Percentiles rank a stretch among this genome's conserved stretches.
phyloP scores from a whole-genome alignment of 257 asterid genomes.

The Asclepias syriaca region DNA sequence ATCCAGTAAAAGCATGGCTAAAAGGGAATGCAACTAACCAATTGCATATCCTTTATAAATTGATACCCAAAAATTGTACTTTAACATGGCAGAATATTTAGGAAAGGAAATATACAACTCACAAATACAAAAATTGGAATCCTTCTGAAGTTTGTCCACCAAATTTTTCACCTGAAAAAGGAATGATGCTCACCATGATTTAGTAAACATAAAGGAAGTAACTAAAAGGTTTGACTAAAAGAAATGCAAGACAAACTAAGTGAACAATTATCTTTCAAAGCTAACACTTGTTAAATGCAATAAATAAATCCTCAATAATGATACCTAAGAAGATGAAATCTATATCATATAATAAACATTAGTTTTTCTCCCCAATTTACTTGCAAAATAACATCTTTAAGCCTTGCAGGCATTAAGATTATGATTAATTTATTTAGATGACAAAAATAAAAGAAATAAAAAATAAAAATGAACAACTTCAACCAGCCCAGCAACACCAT shows the following conservation, averaged over 20 bases:
- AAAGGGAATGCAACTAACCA: neutral
- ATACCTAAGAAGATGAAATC: neutral
- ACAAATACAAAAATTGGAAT: conserved; percentile 70
- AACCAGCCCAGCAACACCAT: conserved; percentile 5
- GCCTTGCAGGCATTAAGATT: neutral
- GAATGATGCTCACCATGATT: neutral
- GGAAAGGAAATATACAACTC: conserved; percentile 27
- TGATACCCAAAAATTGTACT: neutral
- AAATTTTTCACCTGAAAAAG: conserved; percentile 70
- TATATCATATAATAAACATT: neutral
- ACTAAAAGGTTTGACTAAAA: neutral
- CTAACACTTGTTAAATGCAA: neutral
- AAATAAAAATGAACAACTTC: neutral
- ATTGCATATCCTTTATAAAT: neutral
- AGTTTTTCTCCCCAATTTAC: neutral
- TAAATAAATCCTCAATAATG: neutral
- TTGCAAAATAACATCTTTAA: neutral
- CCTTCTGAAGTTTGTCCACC: conserved; percentile 58
- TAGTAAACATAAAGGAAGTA: neutral
- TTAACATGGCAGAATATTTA: neutral
- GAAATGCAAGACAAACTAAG: neutral
- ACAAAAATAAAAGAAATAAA: conserved; percentile 7
- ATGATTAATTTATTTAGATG: conserved; percentile 3
- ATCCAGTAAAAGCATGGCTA: neutral
- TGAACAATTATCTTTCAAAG: neutral